Conservation (phyloP, 2,329 filamentous ascomycete species). For the Cladosporium sp. region DNA sequence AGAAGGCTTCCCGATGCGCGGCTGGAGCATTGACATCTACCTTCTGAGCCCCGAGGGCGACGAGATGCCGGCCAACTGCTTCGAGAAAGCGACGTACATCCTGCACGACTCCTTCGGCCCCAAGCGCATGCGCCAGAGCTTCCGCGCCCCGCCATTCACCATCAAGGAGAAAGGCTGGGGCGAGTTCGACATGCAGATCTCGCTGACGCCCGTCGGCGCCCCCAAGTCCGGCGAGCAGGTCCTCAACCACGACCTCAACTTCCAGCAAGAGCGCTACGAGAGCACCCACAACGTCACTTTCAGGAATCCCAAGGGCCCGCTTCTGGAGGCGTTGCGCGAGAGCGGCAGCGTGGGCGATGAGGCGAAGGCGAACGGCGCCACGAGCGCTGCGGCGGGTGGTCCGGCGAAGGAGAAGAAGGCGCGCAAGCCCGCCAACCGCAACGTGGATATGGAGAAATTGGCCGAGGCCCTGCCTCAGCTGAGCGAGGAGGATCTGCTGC, state of each 20-base stretch:
- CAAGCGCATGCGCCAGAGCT: slow-evolving; percentile 71
- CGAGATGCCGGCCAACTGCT: slow-evolving; percentile 74
- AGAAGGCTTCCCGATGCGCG: slow-evolving; percentile 83
- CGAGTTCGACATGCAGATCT: slow-evolving; percentile 92
- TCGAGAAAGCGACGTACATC: slow-evolving; percentile 88
- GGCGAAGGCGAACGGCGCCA: slow-evolving; percentile 49
- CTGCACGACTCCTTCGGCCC: slow-evolving; percentile 85
- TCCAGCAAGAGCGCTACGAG: slow-evolving; percentile 75
- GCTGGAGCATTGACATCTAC: slow-evolving; percentile 84
- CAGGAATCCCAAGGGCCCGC: slow-evolving; percentile 85
- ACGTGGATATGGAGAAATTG: slow-evolving; percentile 91
- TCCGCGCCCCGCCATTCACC: slow-evolving; percentile 79
- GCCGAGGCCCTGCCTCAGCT: slow-evolving; percentile 87
- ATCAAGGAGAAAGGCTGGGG: slow-evolving; percentile 97
- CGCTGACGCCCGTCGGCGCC: slow-evolving; percentile 61
- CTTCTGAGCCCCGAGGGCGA: slow-evolving; percentile 82
- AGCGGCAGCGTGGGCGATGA: slow-evolving; percentile 65
- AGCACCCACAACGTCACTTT: slow-evolving; percentile 75
- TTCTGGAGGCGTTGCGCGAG: slow-evolving; percentile 73
- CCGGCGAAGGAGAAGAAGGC: slow-evolving; percentile 54
- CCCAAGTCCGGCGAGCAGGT: slow-evolving; percentile 80
- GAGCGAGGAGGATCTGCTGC: slow-evolving; percentile 84
- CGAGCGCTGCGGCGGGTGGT: slow-evolving; percentile 49
- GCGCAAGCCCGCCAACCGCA: slow-evolving; percentile 51
- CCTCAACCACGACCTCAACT: slow-evolving; percentile 88